Evolutionary conservation across 139 green algal genomes (phyloP), one percentile per base, ranked within the genome.

Genomic region (Yamagishiella unicocca): DNA sequence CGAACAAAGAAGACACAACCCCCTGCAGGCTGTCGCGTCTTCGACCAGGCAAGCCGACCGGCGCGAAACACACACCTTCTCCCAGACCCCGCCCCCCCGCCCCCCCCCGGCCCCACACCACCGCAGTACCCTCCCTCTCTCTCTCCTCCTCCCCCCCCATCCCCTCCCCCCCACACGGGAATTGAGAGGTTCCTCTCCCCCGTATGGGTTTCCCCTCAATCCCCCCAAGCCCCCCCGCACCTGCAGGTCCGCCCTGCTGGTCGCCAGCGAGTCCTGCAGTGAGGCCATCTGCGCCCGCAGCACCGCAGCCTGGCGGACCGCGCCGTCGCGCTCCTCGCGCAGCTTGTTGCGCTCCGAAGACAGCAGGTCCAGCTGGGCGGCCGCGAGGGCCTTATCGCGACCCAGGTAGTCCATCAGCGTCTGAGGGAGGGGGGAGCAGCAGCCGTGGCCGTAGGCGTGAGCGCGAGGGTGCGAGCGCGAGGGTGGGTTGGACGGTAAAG

Each of bases 381-480:
- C 4, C 2, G 88, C 77, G 50, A 92, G 88, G 24, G 54, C 71
- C 83, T 92, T 92, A 67, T 92, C 88, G 27, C 88, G 83, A 27
- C 83, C 82, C 55, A 92, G 83, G 84, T 92, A 92, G 76, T 92
- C 88, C 88, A 92, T 92, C 45, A 92, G 83, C 37, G 79, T 53
- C 79, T 85, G 54, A 2, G 46, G 46, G 29, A n/a, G 35, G 2
- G 53, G 14, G 53, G 19, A 19, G 53, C 19, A 19, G 14, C 53
- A 19, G 14, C 14, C 14, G 53, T 19, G 19, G 14, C 14, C 53
- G 14, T 61, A 61, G 14, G 19, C 19, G 19, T 61, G 14, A n/a
- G n/a, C n/a, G n/a, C n/a, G n/a, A n/a, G n/a, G n/a, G 10, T 31
- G 58, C 24, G 19, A 31, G 58, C 19, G 10, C 17, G 14, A 68